Conservation (phyloP, 768 basidiomycete genomes). For the Erythrobasidium yunnanense region DNA sequence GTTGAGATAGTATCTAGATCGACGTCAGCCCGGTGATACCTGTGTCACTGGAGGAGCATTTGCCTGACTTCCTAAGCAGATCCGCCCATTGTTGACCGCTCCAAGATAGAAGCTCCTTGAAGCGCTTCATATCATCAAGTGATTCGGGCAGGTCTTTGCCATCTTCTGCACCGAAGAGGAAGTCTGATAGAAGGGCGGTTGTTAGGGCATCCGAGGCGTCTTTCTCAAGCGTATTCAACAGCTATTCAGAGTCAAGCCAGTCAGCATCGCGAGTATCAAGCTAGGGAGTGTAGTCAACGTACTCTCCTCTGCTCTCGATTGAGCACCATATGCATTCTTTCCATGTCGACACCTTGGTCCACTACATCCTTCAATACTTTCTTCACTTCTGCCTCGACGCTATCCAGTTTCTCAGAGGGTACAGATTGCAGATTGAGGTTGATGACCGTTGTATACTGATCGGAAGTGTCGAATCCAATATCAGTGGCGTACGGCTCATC, state of each 20-base stretch:
- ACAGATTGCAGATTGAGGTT: conserved; percentile 72
- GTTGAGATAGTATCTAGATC: conserved; percentile 63
- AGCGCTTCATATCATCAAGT: conserved; percentile 69
- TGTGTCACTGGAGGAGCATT: neutral
- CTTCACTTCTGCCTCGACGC: conserved; percentile 58
- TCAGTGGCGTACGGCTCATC: conserved; percentile 66
- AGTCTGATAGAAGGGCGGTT: conserved; percentile 52
- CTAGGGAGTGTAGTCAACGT: neutral
- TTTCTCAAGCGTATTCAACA: conserved; percentile 73
- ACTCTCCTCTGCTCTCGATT: conserved; percentile 71
- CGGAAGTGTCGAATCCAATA: conserved; percentile 71
- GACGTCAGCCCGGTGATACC: neutral
- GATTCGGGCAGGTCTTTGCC: conserved; percentile 63
- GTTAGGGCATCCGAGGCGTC: conserved; percentile 71
- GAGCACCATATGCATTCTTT: conserved; percentile 74
- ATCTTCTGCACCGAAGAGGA: conserved; percentile 52
- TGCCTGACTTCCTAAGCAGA: conserved; percentile 59
- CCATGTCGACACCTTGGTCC: conserved; percentile 72
- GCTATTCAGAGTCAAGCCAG: conserved; percentile 43
- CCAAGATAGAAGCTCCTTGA: conserved; percentile 59
- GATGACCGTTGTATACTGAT: conserved; percentile 59
- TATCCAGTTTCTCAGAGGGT: conserved; percentile 65
- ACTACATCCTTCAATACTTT: conserved; percentile 60
- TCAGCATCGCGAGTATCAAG: conserved; percentile 44
- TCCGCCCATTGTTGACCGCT: conserved; percentile 62